These are phyloP conservation scores for Letharia lupina DNA, from an alignment of 495 filamentous ascomycete species.

Conservation along the genomic window DNA sequence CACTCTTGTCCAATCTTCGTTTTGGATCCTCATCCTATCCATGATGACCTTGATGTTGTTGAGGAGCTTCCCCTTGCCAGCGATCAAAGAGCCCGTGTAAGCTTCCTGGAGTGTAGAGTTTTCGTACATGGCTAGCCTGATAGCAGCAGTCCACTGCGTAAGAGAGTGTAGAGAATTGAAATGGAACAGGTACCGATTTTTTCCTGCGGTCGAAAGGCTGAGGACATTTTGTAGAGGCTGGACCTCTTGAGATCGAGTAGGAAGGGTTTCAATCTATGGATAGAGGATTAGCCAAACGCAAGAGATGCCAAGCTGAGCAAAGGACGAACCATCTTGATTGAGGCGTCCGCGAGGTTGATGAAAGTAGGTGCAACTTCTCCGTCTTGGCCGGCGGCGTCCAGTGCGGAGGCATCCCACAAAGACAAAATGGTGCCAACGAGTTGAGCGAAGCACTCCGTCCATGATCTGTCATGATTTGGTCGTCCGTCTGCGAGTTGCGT, in stretches of 20 bases:
- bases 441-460: slow-evolving; percentile 96
- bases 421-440: slow-evolving; percentile 91
- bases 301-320: neutral
- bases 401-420: slow-evolving; percentile 87
- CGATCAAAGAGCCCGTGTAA: slow-evolving; percentile 92
- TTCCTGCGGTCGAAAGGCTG: slow-evolving; percentile 87
- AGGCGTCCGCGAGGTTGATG: slow-evolving; percentile 94
- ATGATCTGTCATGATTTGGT: slow-evolving; percentile 75
- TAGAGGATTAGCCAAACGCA: slow-evolving; percentile 14
- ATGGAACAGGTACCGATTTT: slow-evolving; percentile 90
- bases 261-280: slow-evolving; percentile 76
- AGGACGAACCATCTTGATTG: slow-evolving; percentile 76
- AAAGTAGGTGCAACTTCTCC: slow-evolving; percentile 88
- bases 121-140: slow-evolving; percentile 91
- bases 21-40: slow-evolving; percentile 61
- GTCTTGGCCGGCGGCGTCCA: slow-evolving; percentile 78
- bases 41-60: slow-evolving; percentile 85
- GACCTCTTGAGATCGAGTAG: slow-evolving; percentile 65
- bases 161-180: slow-evolving; percentile 92
- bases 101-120: slow-evolving; percentile 89
- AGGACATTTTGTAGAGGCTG: slow-evolving; percentile 85
- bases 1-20: slow-evolving; percentile 93
- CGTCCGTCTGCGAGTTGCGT: slow-evolving; percentile 58
- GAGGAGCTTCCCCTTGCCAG: slow-evolving; percentile 79
- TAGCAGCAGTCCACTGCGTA: slow-evolving; percentile 91